Percentiles rank a stretch among this genome's conserved stretches.
phyloP scores from a whole-genome alignment of 1,284 basidiomycete species.

The Stereum hirsutum region DNA sequence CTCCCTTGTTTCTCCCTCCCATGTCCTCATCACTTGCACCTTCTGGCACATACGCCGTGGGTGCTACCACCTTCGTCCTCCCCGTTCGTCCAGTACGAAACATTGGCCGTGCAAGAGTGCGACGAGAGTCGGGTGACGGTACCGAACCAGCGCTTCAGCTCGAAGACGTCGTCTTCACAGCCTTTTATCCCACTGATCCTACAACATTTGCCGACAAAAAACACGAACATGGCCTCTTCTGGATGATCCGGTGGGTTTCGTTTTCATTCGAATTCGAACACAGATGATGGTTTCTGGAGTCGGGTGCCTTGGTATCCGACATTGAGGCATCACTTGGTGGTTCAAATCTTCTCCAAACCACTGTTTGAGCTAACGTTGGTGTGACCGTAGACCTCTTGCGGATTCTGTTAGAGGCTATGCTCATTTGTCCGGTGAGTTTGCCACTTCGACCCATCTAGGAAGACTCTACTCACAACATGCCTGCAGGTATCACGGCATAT shows the following conservation, averaged over 20 bases:
- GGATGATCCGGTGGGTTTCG: conserved; percentile 11
- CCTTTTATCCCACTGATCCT: conserved; percentile 8
- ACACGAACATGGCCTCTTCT: conserved; percentile 6
- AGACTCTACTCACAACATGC: neutral
- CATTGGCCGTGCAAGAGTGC: conserved; percentile 7
- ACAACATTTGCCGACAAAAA: neutral
- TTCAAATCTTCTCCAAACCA: neutral
- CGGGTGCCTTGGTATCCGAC: too few relatives aligned
- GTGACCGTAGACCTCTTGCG: conserved; percentile 5
- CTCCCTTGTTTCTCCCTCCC: neutral
- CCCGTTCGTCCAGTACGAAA: conserved; percentile 5
- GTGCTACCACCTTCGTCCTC: conserved; percentile 10
- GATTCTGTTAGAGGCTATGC: conserved; percentile 9
- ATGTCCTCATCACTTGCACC: conserved; percentile 4
- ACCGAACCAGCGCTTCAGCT: conserved; percentile 7
- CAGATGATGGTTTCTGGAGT: too few relatives aligned
- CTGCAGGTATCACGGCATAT: conserved; percentile 3
- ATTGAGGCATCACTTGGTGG: too few relatives aligned
- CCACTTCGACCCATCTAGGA: neutral
- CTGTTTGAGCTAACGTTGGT: neutral
- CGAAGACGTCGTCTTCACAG: conserved; percentile 13
- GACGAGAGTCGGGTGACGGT: neutral
- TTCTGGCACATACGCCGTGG: conserved; percentile 10
- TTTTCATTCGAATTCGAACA: too few relatives aligned
- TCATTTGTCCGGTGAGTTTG: conserved; percentile 6